These are phyloP conservation scores for Xerocomus amazonicus DNA, from an alignment of 1,284 basidiomycete species.

Conservation along the genomic window DNA sequence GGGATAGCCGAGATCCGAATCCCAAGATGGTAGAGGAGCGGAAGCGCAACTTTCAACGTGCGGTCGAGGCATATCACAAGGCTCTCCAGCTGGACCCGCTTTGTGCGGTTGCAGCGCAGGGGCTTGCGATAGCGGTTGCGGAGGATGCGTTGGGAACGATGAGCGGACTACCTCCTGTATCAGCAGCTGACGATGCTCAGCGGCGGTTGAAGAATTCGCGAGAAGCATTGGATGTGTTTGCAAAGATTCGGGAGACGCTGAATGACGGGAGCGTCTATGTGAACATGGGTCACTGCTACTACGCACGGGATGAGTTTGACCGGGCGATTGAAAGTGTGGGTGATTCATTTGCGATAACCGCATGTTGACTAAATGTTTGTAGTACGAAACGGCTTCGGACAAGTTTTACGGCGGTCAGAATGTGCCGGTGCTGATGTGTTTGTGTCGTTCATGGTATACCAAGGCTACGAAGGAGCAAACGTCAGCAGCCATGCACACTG, in stretches of 20 bases:
- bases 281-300: too few species aligned
- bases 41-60: constrained; percentile 70
- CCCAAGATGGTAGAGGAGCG: constrained; percentile 68
- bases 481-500: constrained; percentile 73
- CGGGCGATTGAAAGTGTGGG: too few species aligned
- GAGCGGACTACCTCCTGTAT: constrained; percentile 47
- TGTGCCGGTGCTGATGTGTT: constrained; percentile 72
- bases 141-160: constrained; percentile 78
- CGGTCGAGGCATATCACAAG: constrained; percentile 89
- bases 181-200: too few species aligned
- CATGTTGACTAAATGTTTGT: neutral
- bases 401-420: constrained; percentile 72
- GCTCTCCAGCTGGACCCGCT: constrained; percentile 77
- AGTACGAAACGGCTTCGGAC: constrained; percentile 88
- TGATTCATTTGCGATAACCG: constrained; percentile 15
- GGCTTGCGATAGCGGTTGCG: constrained; percentile 86
- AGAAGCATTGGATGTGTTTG: constrained; percentile 85
- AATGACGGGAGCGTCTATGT: constrained; percentile 85
- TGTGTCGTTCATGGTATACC: constrained; percentile 88
- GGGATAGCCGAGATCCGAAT: constrained; percentile 66
- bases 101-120: constrained; percentile 90
- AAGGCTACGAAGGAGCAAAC: constrained; percentile 87
- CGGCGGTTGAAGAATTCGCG: constrained; percentile 66
- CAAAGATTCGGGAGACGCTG: constrained; percentile 80
- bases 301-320: constrained; percentile 87